phyloP scores from a whole-genome alignment of 768 basidiomycete species.

The Mycena filopes region DNA sequence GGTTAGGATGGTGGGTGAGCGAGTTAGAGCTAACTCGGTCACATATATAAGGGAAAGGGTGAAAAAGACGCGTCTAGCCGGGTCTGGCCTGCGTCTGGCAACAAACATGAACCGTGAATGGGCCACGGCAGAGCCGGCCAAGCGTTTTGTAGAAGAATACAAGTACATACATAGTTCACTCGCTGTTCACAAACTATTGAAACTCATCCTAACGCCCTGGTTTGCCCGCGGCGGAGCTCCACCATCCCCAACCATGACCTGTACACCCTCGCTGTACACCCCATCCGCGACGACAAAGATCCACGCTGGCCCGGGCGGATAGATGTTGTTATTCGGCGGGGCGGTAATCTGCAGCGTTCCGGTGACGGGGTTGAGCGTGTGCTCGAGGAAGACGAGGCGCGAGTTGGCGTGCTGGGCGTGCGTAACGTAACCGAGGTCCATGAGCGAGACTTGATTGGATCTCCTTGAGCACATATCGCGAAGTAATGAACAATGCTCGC shows the following conservation, averaged over 20 bases:
- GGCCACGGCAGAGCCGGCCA: too few relatives aligned
- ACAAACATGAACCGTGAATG: too few relatives aligned
- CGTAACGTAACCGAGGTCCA: constrained; percentile 48
- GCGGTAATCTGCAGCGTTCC: constrained; percentile 46
- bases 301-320: constrained; percentile 45
- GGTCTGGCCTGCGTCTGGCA: too few relatives aligned
- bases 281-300: constrained; percentile 27
- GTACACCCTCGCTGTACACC: constrained; percentile 28
- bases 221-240: constrained; percentile 26
- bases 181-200: constrained; percentile 12
- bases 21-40: too few relatives aligned
- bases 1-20: too few relatives aligned
- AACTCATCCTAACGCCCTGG: constrained; percentile 15
- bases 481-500: neutral
- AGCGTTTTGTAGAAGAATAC: too few relatives aligned
- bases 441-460: constrained; percentile 48
- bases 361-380: constrained; percentile 35
- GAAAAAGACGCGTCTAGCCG: too few relatives aligned
- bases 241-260: constrained; percentile 32
- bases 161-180: too few relatives aligned
- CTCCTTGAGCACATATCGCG: too few relatives aligned
- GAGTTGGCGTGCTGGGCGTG: constrained; percentile 50
- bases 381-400: constrained; percentile 48
- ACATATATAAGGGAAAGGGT: too few relatives aligned
- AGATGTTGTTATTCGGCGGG: constrained; percentile 49